Percentiles rank a stretch among this genome's conserved stretches.
These are phyloP conservation scores for Cercospora sp. DNA, from an alignment of 2,329 filamentous ascomycete species.

Conservation along the genomic window DNA sequence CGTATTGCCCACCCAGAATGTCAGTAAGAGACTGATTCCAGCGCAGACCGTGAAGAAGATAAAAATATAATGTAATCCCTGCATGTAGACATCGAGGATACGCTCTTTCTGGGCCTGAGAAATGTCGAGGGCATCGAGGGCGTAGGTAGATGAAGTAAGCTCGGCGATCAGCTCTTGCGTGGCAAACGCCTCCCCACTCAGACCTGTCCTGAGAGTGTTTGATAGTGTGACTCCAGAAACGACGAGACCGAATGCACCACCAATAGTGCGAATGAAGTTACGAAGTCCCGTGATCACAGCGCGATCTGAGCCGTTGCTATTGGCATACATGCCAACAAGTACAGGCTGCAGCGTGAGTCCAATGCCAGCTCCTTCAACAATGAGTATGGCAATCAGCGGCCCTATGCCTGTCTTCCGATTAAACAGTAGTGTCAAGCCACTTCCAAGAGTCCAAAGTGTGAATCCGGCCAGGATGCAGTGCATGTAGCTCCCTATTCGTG, in stretches of 20 bases:
- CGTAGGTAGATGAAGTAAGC: neutral
- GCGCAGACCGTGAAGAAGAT: neutral
- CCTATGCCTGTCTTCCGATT: conserved; percentile 48
- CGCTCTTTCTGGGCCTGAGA: neutral
- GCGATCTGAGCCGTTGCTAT: conserved; percentile 58
- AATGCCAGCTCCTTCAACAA: conserved; percentile 56
- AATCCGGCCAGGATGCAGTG: conserved; percentile 58
- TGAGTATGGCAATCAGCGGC: conserved; percentile 53
- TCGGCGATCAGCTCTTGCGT: neutral
- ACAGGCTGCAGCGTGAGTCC: conserved; percentile 57
- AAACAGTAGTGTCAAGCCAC: conserved; percentile 56
- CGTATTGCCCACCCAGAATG: neutral
- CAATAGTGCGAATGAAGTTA: conserved; percentile 63
- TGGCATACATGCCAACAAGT: conserved; percentile 53
- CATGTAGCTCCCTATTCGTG: conserved; percentile 58
- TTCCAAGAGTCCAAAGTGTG: conserved; percentile 53
- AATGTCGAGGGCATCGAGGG: neutral
- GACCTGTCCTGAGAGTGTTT: conserved; percentile 19
- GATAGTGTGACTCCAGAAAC: conserved; percentile 56
- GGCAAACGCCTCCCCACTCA: neutral
- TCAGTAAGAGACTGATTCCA: neutral
- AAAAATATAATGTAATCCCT: neutral
- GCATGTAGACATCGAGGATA: neutral
- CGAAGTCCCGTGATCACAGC: conserved; percentile 64
- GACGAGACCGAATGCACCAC: conserved; percentile 60